Evolutionary conservation across 495 filamentous ascomycete species (phyloP).

Genomic region (Talaromyces thailandensis): DNA sequence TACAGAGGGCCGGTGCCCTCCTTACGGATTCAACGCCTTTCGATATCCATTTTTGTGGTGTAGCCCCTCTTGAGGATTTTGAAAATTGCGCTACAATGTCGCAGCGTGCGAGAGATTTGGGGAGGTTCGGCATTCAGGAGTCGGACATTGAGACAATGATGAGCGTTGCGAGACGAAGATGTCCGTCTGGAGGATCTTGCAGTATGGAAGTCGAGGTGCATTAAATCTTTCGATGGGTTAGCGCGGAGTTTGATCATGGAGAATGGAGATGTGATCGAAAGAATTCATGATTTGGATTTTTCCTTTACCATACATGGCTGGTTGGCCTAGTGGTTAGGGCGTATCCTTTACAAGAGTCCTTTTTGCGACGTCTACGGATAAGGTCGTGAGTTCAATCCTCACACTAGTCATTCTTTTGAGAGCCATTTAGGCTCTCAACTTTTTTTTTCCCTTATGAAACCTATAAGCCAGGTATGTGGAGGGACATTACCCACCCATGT

Average conservation of each 20-base stretch:
- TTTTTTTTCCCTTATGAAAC: too few relatives aligned
- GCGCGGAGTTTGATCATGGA: neutral
- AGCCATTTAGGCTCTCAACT: neutral
- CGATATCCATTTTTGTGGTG: neutral
- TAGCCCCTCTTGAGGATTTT: neutral
- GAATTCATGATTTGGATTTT: too few relatives aligned
- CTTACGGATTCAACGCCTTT: neutral
- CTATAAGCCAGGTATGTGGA: too few relatives aligned
- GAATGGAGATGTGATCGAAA: neutral
- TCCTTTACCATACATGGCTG: neutral
- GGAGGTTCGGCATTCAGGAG: conserved; percentile 1
- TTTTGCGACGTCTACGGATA: neutral
- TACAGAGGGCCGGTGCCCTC: neutral
- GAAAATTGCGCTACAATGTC: neutral
- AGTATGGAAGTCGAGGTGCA: neutral
- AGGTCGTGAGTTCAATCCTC: neutral
- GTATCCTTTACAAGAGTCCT: neutral
- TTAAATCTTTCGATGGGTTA: neutral
- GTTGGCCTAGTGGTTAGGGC: conserved; percentile 1
- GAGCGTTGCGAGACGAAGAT: neutral
- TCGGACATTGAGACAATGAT: neutral
- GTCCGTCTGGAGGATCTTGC: neutral
- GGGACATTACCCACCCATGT: too few relatives aligned
- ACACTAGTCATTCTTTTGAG: neutral
- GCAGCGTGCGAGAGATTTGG: neutral